These are phyloP conservation scores for Biscogniauxia mediterranea DNA, from an alignment of 2,329 filamentous ascomycete species.

Conservation along the genomic window DNA sequence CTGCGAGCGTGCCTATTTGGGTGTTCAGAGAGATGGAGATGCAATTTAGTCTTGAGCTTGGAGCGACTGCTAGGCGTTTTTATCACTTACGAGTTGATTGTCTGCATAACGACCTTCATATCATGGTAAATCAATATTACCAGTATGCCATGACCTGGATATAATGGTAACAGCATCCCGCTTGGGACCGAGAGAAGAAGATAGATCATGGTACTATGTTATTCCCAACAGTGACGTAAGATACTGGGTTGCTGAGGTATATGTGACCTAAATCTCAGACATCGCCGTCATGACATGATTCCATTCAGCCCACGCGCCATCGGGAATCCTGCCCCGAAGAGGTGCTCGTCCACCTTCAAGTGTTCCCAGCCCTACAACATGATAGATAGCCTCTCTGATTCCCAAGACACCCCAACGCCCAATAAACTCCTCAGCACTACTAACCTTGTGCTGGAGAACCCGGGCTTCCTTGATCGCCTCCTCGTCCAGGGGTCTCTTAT, in stretches of 20 bases:
- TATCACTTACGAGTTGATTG: too few relatives aligned
- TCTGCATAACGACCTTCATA: too few relatives aligned
- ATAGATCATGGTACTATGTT: background rate
- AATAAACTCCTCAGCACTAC: slow-evolving; percentile 60
- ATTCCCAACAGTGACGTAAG: background rate
- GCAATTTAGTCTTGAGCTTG: too few relatives aligned
- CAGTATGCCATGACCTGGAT: too few relatives aligned
- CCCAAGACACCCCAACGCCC: slow-evolving; percentile 60
- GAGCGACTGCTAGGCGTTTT: too few relatives aligned
- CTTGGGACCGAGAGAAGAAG: too few relatives aligned
- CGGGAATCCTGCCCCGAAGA: slow-evolving; percentile 54
- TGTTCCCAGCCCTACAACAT: slow-evolving; percentile 56
- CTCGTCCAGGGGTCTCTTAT: slow-evolving; percentile 30
- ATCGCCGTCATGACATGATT: slow-evolving; percentile 36
- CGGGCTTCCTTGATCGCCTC: slow-evolving; percentile 50
- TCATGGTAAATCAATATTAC: too few relatives aligned
- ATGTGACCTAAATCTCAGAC: background rate
- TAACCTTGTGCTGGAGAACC: slow-evolving; percentile 59
- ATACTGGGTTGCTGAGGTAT: background rate
- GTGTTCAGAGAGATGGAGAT: background rate
- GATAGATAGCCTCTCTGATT: slow-evolving; percentile 57
- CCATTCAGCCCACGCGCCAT: slow-evolving; percentile 46
- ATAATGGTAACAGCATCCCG: too few relatives aligned
- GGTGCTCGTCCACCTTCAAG: slow-evolving; percentile 59
- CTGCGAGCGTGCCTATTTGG: background rate